Base-by-base conservation (phyloP, 148 eudicot genomes). In the Suaeda aralocaspica region DNA sequence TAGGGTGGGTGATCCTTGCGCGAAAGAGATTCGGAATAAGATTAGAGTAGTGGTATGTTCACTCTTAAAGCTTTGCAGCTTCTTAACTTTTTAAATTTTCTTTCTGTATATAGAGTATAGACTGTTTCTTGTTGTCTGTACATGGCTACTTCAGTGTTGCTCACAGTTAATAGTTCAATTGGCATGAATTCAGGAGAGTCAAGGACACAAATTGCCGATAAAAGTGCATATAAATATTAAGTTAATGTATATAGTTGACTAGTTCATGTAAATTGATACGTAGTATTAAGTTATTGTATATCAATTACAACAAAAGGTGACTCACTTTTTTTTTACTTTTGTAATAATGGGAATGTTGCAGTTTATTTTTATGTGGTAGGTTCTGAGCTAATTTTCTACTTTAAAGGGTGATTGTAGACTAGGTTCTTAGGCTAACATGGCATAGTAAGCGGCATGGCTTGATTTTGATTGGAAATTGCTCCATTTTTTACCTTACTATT, bases 31-130 rank as follows among this genome's bases (percentile, higher is more conserved):
- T 69, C 96, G 96, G 21, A 90, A 85, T 68, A 95, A 78, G 74
- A 67, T 91, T 63, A 88, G 96, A 81, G 78, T 91, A 70, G 96
- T 95, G 99, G 99, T 91, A 95, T 39, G 85, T 53, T 68, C 50
- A 28, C 57, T 28, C 3, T 36, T 41, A 7, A 24, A 51, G 28
- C 58, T 64, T 65, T 42, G 57, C 15, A 24, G 26, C 49, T 64
- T 14, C 13, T n/a, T 28, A 39, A 6, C 44, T 0, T 42, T 52
- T 18, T n/a, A n/a, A n/a, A 7, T 4, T 67, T 39, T 9, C 25
- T n/a, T 66, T 60, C 2, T 12, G 22, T 46, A 9, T 1, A 26
- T 25, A 48, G 11, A 46, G n/a, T 67, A 42, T n/a, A 39, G 41
- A 52, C 39, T 28, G 18, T 45, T n/a, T 36, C 46, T 49, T 64